Evolutionary conservation across 75 land plant species (phyloP).

Genomic region (Pinus tabuliformis): DNA sequence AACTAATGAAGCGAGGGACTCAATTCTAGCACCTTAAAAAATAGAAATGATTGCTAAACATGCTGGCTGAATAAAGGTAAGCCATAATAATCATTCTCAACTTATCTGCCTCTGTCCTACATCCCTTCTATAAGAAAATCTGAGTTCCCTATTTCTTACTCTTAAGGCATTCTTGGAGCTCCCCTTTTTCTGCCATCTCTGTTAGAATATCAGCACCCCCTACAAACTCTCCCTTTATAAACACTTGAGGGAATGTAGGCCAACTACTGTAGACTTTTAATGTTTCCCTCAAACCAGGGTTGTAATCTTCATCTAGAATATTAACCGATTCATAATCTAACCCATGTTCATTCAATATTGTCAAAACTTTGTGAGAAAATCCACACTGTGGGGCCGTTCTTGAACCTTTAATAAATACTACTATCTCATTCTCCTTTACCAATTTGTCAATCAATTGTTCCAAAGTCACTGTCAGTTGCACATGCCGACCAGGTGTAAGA

Average conservation of each 20-base stretch:
- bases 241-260: constrained; percentile 97
- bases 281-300: constrained; percentile 77
- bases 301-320: constrained; percentile 93
- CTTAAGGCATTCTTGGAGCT: constrained; percentile 52
- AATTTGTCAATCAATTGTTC: constrained; percentile 80
- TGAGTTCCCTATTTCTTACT: constrained; percentile 26
- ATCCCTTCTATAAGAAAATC: not conserved
- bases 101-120: not conserved
- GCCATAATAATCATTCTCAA: not conserved
- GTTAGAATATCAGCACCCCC: constrained; percentile 95
- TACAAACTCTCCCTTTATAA: constrained; percentile 82
- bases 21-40: not conserved
- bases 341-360: constrained; percentile 74
- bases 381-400: constrained; percentile 93
- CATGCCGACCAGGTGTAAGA: constrained; percentile 77
- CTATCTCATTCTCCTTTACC: constrained; percentile 84
- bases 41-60: not conserved
- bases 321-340: constrained; percentile 83
- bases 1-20: not conserved
- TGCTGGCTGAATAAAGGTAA: too few relatives aligned
- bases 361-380: constrained; percentile 90
- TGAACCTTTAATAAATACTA: constrained; percentile 97
- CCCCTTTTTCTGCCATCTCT: constrained; percentile 87
- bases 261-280: constrained; percentile 87
- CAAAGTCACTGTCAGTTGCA: constrained; percentile 71